Base-by-base conservation (phyloP, 768 basidiomycete genomes). In the Tricholoma sp. region DNA sequence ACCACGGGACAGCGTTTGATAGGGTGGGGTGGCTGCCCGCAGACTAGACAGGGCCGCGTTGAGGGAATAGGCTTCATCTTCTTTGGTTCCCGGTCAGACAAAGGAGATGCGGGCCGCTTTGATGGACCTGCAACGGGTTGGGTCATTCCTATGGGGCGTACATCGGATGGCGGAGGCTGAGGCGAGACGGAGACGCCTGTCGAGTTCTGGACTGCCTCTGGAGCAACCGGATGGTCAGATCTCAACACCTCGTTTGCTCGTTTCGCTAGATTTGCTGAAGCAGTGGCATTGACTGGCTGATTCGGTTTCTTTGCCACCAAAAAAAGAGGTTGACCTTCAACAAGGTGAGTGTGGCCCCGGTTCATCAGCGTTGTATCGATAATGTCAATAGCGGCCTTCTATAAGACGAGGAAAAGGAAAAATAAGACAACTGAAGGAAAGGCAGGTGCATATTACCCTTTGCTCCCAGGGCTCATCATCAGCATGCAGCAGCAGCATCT, bases 391-490 rank as follows among this genome's bases (percentile, higher is more conserved):
- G 91, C 90, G 45, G 78, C 81, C 61, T 70, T 74, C 89, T 50
- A 49, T 37, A 51, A 52, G 62, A n/a, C n/a, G n/a, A n/a, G n/a
- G 10, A 64, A 56, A 49, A 55, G 50, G 24, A 50, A 54, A 58
- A 53, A 24, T 12, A 14, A 50, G 37, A 57, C 7, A 1, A 47
- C 43, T 41, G 19, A 19, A 3, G 24, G 43, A 34, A 50, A 22
- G n/a, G 19, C 8, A 31, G 18, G n/a, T 50, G 34, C 8, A 37
- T 41, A 14, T 62, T 69, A 89, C 89, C 63, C 88, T 75, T 35
- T 79, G 76, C 66, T 86, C 83, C 64, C 80, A 77, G 45, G 87
- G 75, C 61, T 92, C 90, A 61, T 85, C 83, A 14, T 80, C 78
- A n/a, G 79, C 75, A 59, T 87, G 77, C 27, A 80, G 69, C 59